These are phyloP conservation scores for Theileria parva DNA, from an alignment of 169 alveolate genomes.

Conservation along the genomic window DNA sequence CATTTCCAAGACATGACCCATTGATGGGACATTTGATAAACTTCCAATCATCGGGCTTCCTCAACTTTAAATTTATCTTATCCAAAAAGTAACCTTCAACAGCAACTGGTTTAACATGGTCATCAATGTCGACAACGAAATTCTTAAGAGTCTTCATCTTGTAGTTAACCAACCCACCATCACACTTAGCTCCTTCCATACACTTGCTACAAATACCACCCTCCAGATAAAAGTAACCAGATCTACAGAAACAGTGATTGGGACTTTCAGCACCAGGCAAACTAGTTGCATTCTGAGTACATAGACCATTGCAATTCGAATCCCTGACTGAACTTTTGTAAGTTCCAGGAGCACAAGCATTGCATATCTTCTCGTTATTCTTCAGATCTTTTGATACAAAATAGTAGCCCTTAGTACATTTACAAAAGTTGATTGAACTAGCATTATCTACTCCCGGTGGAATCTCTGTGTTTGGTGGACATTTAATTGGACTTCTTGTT, in stretches of 20 bases:
- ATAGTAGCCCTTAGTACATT: constrained; percentile 81
- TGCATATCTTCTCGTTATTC: constrained; percentile 62
- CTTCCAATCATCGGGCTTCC: constrained; percentile 80
- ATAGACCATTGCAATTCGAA: constrained; percentile 74
- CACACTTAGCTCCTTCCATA: constrained; percentile 80
- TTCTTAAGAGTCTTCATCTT: constrained; percentile 36
- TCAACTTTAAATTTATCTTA: constrained; percentile 62
- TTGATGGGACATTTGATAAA: constrained; percentile 80
- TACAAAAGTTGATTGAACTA: constrained; percentile 73
- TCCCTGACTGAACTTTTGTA: constrained; percentile 81
- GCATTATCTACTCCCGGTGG: constrained; percentile 82
- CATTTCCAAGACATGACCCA: constrained; percentile 76
- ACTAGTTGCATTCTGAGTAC: constrained; percentile 80
- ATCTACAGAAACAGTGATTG: constrained; percentile 80
- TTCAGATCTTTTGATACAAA: constrained; percentile 38
- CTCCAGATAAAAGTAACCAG: constrained; percentile 73
- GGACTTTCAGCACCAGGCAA: constrained; percentile 76
- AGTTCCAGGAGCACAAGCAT: constrained; percentile 78
- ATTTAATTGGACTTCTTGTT: constrained; percentile 69
- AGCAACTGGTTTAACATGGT: constrained; percentile 81
- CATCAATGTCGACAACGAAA: constrained; percentile 53
- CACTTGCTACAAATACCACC: constrained; percentile 79
- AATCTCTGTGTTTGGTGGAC: constrained; percentile 77
- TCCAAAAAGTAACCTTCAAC: constrained; percentile 76
- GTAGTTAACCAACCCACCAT: constrained; percentile 71